Evolutionary conservation across 1,284 basidiomycete genomes (phyloP), one percentile per base, ranked within the genome.

Genomic region (Trametes hirsuta): DNA sequence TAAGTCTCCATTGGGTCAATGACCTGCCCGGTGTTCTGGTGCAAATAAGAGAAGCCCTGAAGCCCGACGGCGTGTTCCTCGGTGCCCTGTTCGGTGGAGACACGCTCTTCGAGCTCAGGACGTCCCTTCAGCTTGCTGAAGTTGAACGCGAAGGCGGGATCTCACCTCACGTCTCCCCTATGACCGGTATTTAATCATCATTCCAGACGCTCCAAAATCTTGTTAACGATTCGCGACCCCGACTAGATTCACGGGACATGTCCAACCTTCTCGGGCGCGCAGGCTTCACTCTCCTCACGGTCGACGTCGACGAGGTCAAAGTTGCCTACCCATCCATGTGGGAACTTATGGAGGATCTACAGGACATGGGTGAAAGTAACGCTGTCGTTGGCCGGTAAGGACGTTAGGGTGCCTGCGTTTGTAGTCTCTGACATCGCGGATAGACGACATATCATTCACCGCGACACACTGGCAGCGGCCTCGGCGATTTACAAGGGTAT

Each of bases 1-100:
- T 97, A 2, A 91, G 90, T 58, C 80, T 99, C 54, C 97, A 99
- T 70, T 99, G 97, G 97, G 88, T 98, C 9, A 99, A 99, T 69
- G 97, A 99, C 76, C 84, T 99, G 12, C 97, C 96, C 61, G 95
- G 95, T n/a, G 82, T 88, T 0, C 82, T 99, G 25, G 84, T 95
- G 11, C 97, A 99, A 72, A 93, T 98, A 59, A 86, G 85, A 67
- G 88, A 95, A 74, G 86, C 90, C 2, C 78, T 99, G 14, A 83
- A 88, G 69, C 94, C 96, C 0, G 97, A 99, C 72, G 97, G 97
- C 1, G 86, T 98, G 34, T 98, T 99, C 71, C 81, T 99, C 14
- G 96, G 91, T 21, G 94, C 95, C 8, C 90, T 99, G 77, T 87
- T 97, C 59, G 97, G 97, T 18, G 97, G 97, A 6, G 97, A 99